These are phyloP conservation scores for Poteriospumella lacustris DNA, from an alignment of 108 stramenopile genomes.

Conservation along the genomic window DNA sequence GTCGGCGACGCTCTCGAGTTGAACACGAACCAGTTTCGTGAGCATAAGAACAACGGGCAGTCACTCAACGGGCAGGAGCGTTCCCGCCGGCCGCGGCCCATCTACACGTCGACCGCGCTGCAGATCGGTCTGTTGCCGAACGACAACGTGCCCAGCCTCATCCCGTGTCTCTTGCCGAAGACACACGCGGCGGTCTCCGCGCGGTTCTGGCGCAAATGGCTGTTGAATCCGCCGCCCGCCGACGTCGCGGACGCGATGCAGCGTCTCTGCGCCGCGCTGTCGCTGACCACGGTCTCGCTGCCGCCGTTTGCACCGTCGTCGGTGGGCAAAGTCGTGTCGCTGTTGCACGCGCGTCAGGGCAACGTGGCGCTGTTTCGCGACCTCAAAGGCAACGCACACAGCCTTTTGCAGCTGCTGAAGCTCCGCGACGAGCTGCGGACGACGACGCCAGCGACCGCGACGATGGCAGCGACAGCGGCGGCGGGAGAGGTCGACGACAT, in stretches of 20 bases:
- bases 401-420: constrained; percentile 35
- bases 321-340: constrained; percentile 42
- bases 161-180: constrained; percentile 35
- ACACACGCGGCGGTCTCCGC: constrained; percentile 34
- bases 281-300: not conserved
- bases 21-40: not conserved
- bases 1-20: not conserved
- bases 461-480: constrained; percentile 32
- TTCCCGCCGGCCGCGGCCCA: not conserved
- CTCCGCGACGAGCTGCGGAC: constrained; percentile 22
- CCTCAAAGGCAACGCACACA: constrained; percentile 20
- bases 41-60: not conserved
- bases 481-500: constrained; percentile 24
- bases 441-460: constrained; percentile 8
- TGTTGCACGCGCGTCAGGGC: constrained; percentile 40
- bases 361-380: constrained; percentile 51
- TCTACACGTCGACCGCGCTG: constrained; percentile 21
- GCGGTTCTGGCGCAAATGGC: constrained; percentile 43
- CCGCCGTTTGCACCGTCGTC: constrained; percentile 34
- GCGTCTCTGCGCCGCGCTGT: not conserved
- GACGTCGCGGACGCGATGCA: constrained; percentile 35
- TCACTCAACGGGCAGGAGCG: too few species aligned
- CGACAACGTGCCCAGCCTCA: constrained; percentile 40
- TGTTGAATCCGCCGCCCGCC: constrained; percentile 43
- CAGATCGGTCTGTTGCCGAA: constrained; percentile 48